Base-by-base conservation (phyloP, 169 alveolate genomes). In the Hammondia hammondi region DNA sequence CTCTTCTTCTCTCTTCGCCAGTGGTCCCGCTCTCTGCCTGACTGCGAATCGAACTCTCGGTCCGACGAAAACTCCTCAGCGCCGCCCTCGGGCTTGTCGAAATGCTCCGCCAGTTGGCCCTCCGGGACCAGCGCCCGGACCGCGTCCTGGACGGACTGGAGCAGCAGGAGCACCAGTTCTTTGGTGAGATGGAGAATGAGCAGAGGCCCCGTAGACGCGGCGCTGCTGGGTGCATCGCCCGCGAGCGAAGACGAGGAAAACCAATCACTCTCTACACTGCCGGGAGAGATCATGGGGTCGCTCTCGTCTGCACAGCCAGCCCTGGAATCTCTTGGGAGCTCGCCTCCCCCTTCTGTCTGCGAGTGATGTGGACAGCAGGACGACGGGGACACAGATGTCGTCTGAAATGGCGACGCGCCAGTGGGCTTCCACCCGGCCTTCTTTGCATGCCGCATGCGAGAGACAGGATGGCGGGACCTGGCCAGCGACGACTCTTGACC, bases 131-230 rank as follows among this genome's bases (percentile, higher is more conserved):
- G 27, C 24, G 70, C 17, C 37, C 71, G 32, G 72, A 82, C 39
- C 21, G 90, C 90, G 29, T 82, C 90, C 70, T 82, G 90, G 61
- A 82, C 71, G n/a, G 90, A 82, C 90, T 82, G 90, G 24, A 82
- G 70, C 71, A 82, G 90, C 71, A 82, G 70, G 14, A 82, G 90
- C 32, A 82, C 52, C n/a, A 82, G 70, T 14, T 82, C 90, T 35
- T 82, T 82, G 45, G 70, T 46, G 90, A 82, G 90, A 27, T 39
- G 71, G 71, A 82, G 37, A 48, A 82, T 46, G 56, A 77, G 21
- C 43, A 77, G 19, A 43, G 87, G 87, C 48, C 87, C 87, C 32
- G 87, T 39, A 0, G 87, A 3, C 29, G 77, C n/a, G 77, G 32
- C n/a, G 77, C 35, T 27, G 77, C 71, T 21, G 71, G 14, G 29